Conservation (phyloP, 2,329 filamentous ascomycete species). For the Davidsoniella eucalypti region DNA sequence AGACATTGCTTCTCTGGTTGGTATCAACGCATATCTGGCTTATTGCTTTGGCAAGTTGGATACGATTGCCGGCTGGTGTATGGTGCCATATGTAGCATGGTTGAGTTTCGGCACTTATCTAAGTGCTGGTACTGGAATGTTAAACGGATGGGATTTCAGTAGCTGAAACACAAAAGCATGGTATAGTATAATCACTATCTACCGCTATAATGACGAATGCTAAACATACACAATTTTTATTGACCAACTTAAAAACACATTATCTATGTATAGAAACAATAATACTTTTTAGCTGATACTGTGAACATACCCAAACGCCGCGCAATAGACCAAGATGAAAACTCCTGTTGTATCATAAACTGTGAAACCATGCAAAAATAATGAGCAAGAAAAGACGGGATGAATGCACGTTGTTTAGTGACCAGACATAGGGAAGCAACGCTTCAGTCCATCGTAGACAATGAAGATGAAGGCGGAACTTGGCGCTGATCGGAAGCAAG, state of each 20-base stretch:
- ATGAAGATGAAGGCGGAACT: constrained; percentile 98
- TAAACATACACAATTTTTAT: no score
- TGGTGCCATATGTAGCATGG: constrained; percentile 76
- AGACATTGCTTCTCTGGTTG: constrained; percentile 58
- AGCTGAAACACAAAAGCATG: constrained; percentile 12
- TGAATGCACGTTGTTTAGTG: constrained; percentile 10
- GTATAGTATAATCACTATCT: background rate
- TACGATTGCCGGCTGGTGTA: constrained; percentile 50
- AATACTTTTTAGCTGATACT: background rate
- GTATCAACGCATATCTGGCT: constrained; percentile 55
- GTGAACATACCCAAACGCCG: background rate
- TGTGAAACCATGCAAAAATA: constrained; percentile 14
- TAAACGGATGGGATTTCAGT: constrained; percentile 51
- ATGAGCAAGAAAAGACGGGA: constrained; percentile 15
- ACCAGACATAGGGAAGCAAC: constrained; percentile 38
- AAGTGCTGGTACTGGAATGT: constrained; percentile 47
- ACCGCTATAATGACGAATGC: background rate
- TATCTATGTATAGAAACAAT: no score
- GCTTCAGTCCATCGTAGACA: constrained; percentile 76
- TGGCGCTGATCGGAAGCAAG: constrained; percentile 69
- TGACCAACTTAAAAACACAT: no score
- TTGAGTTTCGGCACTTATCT: constrained; percentile 77
- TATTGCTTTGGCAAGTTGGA: constrained; percentile 66
- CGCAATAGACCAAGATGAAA: background rate
- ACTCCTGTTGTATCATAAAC: constrained; percentile 5